These are phyloP conservation scores for Debaryomyces fabryi DNA, from an alignment of 1,139 yeast genomes.

Conservation along the genomic window DNA sequence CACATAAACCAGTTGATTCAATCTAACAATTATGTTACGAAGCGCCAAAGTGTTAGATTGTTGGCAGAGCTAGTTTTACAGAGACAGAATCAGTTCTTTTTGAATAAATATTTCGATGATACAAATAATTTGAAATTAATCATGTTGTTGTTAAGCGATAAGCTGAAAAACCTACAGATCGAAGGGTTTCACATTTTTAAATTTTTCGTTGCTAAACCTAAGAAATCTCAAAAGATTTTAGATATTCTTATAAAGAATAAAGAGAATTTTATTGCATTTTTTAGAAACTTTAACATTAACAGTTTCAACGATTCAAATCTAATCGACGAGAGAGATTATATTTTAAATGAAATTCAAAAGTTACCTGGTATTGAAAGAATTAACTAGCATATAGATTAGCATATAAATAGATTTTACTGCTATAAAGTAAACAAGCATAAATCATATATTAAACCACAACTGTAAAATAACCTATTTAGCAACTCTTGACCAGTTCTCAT, in stretches of 20 bases:
- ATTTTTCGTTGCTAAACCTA: slow-evolving; percentile 92
- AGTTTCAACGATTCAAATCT: slow-evolving; percentile 68
- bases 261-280: slow-evolving; percentile 69
- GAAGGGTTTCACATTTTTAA: slow-evolving; percentile 95
- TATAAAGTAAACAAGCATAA: slow-evolving; percentile 1
- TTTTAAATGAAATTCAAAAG: slow-evolving; percentile 71
- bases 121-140: slow-evolving; percentile 81
- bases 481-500: slow-evolving; percentile 61
- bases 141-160: slow-evolving; percentile 85
- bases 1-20: slow-evolving; percentile 70
- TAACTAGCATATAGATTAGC: slow-evolving; percentile 10
- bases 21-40: slow-evolving; percentile 84
- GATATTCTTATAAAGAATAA: slow-evolving; percentile 86
- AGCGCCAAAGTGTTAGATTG: slow-evolving; percentile 84
- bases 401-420: slow-evolving; percentile 5
- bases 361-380: slow-evolving; percentile 52
- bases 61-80: slow-evolving; percentile 76
- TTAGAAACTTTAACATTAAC: slow-evolving; percentile 65
- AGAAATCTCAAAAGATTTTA: slow-evolving; percentile 74
- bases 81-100: slow-evolving; percentile 69
- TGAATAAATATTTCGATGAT: slow-evolving; percentile 77
- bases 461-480: slow-evolving; percentile 26
- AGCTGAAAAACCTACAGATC: slow-evolving; percentile 82
- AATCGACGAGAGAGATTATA: slow-evolving; percentile 79
- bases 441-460: not conserved